Evolutionary conservation across 225 moss, liverwort and hornwort species (phyloP), one percentile per base, ranked within the genome.

Genomic region (Asterella californica): DNA sequence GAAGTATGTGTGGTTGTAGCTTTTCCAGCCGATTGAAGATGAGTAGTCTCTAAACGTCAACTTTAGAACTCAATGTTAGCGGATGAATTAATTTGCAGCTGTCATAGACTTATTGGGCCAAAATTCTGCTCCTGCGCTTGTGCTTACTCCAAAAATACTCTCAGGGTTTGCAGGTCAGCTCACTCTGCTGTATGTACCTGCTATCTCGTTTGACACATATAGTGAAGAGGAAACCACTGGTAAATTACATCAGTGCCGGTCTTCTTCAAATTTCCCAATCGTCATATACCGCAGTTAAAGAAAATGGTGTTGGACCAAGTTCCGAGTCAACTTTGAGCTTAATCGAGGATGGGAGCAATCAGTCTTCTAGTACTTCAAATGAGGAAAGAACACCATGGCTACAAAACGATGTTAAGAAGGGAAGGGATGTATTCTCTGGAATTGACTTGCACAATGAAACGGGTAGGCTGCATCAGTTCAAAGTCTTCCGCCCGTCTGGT

Each of bases 151-250:
- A 75, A 6, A 34, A 21, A 53, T 48, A n/a, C 79, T n/a, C n/a
- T 60, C 91, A 96, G 96, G 91, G 87, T 81, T 86, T 90, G 85
- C 90, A 87, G 83, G 89, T 99, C 83, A 99, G 93, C 88, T 90
- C 99, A 70, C 88, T 99, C 79, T 92, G 95, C 83, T 91, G 95
- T 45, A 90, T 99, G 69, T 99, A 99, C 86, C 85, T 99, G 84
- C 84, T 99, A 73, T 86, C 95, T 86, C 95, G 95, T 76, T 88
- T 99, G 72, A 84, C 94, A 78, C 99, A 99, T 81, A 89, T 99
- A 84, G 90, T 99, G 75, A 91, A 92, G 81, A 91, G 89, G 83
- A 99, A 95, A 88, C 82, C 90, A 60, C 82, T 99, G 91, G 93
- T 91, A 45, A 99, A 99, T 83, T 86, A 86, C 75, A 90, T 99